phyloP scores from a whole-genome alignment of 257 asterid genomes.

The Solanum chiquidenum region DNA sequence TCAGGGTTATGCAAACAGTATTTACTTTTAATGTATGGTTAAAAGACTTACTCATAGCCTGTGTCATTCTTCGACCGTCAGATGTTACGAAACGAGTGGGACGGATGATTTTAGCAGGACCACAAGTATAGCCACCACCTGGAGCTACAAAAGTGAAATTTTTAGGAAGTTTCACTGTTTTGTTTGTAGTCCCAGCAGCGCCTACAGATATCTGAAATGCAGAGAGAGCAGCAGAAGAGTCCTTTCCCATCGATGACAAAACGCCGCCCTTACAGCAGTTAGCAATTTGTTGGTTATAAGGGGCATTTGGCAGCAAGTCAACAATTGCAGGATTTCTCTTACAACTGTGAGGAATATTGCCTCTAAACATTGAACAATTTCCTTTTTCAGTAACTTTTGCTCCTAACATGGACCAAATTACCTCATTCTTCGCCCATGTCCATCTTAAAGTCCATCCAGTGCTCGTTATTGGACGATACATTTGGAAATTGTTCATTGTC shows the following conservation, averaged over 20 bases:
- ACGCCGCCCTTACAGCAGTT: constrained; percentile 23
- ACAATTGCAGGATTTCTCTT: constrained; percentile 3
- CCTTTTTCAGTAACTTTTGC: constrained; percentile 17
- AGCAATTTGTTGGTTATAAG: constrained; percentile 16
- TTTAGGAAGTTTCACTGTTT: constrained; percentile 11
- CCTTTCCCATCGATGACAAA: constrained; percentile 4
- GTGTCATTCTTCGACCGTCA: constrained; percentile 7
- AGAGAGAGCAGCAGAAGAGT: not conserved
- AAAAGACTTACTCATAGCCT: constrained; percentile 11
- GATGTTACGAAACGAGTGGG: constrained; percentile 1
- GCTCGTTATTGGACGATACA: constrained; percentile 4
- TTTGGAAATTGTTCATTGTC: constrained; percentile 16
- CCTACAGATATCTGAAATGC: constrained; percentile 17
- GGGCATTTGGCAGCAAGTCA: constrained; percentile 12
- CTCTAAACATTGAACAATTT: constrained; percentile 14
- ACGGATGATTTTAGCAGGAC: constrained; percentile 3
- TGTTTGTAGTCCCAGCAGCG: constrained; percentile 3
- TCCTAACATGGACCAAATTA: constrained; percentile 14
- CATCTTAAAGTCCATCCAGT: constrained; percentile 27
- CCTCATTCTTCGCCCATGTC: constrained; percentile 18
- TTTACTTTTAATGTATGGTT: not conserved
- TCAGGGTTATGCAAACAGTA: not conserved
- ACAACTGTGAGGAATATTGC: constrained; percentile 15
- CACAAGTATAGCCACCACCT: constrained; percentile 16
- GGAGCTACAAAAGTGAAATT: constrained; percentile 15